Evolutionary conservation across 257 asterid genomes (phyloP).

Genomic region (Solanum dulcamara): DNA sequence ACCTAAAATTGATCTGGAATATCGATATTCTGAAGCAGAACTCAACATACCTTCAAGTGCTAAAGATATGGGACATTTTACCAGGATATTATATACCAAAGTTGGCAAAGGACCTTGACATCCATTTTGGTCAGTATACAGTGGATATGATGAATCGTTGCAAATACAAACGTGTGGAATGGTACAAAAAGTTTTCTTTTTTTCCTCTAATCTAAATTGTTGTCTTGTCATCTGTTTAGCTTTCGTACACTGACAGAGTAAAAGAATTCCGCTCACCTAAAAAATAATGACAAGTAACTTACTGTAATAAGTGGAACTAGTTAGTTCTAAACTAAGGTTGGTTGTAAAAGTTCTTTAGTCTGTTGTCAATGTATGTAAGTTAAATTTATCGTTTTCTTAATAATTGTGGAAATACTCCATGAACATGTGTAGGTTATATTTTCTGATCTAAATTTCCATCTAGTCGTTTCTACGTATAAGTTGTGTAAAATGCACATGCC

Average conservation of each 20-base stretch:
- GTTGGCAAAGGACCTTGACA: not conserved
- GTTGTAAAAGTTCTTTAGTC: too few relatives aligned
- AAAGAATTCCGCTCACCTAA: not conserved
- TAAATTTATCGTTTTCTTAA: too few relatives aligned
- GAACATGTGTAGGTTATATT: too few relatives aligned
- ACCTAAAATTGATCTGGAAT: constrained; percentile 32
- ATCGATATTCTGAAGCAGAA: constrained; percentile 21
- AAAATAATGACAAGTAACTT: too few relatives aligned
- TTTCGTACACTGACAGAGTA: not conserved
- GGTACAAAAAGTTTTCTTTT: not conserved
- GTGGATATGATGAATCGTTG: constrained; percentile 1
- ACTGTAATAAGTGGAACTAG: too few relatives aligned
- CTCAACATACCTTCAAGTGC: constrained; percentile 18
- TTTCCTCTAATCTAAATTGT: too few relatives aligned
- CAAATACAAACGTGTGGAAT: constrained; percentile 6
- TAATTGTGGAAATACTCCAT: too few relatives aligned
- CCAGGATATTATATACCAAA: constrained; percentile 13
- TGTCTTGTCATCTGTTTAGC: not conserved
- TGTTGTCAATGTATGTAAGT: too few relatives aligned
- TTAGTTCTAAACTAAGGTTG: too few relatives aligned
- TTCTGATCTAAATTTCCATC: too few relatives aligned
- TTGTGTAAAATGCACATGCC: too few relatives aligned
- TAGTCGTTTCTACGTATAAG: too few relatives aligned
- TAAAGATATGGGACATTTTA: constrained; percentile 35
- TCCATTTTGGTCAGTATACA: constrained; percentile 3